These are phyloP conservation scores for Peribolospora baueri DNA, from an alignment of 768 basidiomycete species.

Conservation along the genomic window DNA sequence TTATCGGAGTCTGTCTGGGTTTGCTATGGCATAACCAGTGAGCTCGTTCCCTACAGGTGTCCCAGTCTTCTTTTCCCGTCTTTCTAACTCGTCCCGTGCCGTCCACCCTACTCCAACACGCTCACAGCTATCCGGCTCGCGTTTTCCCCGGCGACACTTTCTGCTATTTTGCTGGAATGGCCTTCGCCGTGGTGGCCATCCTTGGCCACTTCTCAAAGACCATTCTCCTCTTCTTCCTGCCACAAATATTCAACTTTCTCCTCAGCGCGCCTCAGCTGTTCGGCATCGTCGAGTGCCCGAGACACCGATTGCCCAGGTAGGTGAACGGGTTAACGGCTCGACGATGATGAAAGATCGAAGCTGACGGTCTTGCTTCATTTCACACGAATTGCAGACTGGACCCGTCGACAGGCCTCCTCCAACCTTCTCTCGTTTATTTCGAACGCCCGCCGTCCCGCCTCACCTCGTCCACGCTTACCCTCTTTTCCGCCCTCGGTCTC, in stretches of 20 bases:
- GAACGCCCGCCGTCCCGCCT: constrained; percentile 29
- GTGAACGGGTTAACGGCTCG: constrained; percentile 10
- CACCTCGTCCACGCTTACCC: no score
- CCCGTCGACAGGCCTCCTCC: constrained; percentile 42
- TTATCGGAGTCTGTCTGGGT: constrained; percentile 68
- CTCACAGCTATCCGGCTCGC: constrained; percentile 69
- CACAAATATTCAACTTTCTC: constrained; percentile 93
- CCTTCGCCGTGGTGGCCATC: constrained; percentile 90
- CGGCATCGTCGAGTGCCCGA: constrained; percentile 72
- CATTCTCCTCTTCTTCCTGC: constrained; percentile 80
- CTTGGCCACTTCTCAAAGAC: constrained; percentile 96
- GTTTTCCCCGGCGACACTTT: constrained; percentile 92
- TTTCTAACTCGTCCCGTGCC: neutral
- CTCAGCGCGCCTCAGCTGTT: constrained; percentile 87
- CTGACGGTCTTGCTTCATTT: neutral
- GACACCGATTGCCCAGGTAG: constrained; percentile 77
- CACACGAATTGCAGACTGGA: constrained; percentile 35
- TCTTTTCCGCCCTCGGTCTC: no score
- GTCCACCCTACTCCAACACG: no score
- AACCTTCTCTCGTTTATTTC: constrained; percentile 48
- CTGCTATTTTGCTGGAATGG: constrained; percentile 96
- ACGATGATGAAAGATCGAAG: neutral
- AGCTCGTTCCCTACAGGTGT: constrained; percentile 14
- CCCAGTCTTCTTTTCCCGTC: neutral
- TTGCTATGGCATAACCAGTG: constrained; percentile 94